phyloP scores from a whole-genome alignment of 2,329 filamentous ascomycete genomes.

The Anisogramma anomala region DNA sequence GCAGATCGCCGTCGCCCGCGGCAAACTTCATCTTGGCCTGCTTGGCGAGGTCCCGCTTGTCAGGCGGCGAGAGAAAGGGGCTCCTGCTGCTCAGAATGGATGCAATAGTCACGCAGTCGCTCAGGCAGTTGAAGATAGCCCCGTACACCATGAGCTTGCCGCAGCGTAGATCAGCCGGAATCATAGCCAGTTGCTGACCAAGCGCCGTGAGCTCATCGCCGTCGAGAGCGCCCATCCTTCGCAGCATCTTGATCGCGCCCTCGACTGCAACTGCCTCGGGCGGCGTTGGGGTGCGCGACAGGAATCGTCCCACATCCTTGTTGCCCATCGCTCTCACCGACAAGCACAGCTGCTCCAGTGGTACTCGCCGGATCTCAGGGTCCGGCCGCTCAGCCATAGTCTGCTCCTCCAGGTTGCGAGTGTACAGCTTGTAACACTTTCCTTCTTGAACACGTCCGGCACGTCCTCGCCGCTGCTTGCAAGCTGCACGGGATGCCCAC shows the following conservation, averaged over 20 bases:
- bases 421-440: slow-evolving; percentile 92
- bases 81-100: slow-evolving; percentile 82
- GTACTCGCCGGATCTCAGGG: slow-evolving; percentile 85
- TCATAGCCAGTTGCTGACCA: slow-evolving; percentile 85
- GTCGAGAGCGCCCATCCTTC: slow-evolving; percentile 79
- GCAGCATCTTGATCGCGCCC: slow-evolving; percentile 66
- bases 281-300: slow-evolving; percentile 78
- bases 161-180: slow-evolving; percentile 84
- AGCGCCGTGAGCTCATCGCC: slow-evolving; percentile 80
- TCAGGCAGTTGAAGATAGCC: slow-evolving; percentile 82
- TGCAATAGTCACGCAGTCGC: slow-evolving; percentile 78
- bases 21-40: slow-evolving; percentile 65
- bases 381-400: slow-evolving; percentile 84
- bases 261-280: slow-evolving; percentile 78
- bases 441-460: slow-evolving; percentile 87
- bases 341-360: slow-evolving; percentile 85
- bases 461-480: slow-evolving; percentile 85
- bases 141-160: slow-evolving; percentile 95
- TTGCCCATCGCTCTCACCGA: slow-evolving; percentile 94
- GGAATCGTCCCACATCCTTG: slow-evolving; percentile 65
- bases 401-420: slow-evolving; percentile 63
- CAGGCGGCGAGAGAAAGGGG: slow-evolving; percentile 74
- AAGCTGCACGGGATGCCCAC: slow-evolving; percentile 88
- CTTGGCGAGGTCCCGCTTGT: slow-evolving; percentile 72
- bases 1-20: slow-evolving; percentile 68